A percentile compares a stretch with the other conserved stretches of the same genome.
phyloP scores from a whole-genome alignment of 2,329 filamentous ascomycete species.

The Mariannaea sp. region DNA sequence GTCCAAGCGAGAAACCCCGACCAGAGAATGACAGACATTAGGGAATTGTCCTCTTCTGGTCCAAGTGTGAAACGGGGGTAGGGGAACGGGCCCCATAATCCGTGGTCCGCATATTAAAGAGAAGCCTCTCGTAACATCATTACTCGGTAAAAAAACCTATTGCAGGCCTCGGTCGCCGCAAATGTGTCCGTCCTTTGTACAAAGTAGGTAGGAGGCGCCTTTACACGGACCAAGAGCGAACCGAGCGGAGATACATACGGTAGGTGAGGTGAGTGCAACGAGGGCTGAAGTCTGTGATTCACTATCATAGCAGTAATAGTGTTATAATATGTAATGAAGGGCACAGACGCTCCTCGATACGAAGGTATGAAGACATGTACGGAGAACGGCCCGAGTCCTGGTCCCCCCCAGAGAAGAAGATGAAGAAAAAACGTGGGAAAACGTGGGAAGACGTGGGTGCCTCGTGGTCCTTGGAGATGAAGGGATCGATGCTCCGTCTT shows the following conservation, averaged over 20 bases:
- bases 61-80: slow-evolving; percentile 4
- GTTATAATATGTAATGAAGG: neutral
- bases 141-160: neutral
- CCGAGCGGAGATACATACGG: neutral
- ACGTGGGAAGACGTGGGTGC: slow-evolving; percentile 20
- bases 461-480: slow-evolving; percentile 22
- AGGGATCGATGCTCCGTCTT: slow-evolving; percentile 10
- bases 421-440: slow-evolving; percentile 6
- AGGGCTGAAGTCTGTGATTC: neutral
- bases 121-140: neutral
- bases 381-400: neutral
- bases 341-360: neutral
- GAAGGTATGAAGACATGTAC: no score
- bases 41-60: slow-evolving; percentile 6
- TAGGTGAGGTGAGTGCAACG: neutral
- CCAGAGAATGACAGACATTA: slow-evolving; percentile 15
- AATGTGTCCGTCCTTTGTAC: no score
- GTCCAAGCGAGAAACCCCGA: slow-evolving; percentile 10
- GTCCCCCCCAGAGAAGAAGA: no score
- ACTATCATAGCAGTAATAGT: neutral
- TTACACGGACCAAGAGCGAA: slow-evolving; percentile 3
- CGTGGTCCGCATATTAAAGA: no score
- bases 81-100: neutral
- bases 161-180: neutral
- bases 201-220: neutral